phyloP scores from a whole-genome alignment of 257 asterid genomes.

The Voacanga thouarsii region DNA sequence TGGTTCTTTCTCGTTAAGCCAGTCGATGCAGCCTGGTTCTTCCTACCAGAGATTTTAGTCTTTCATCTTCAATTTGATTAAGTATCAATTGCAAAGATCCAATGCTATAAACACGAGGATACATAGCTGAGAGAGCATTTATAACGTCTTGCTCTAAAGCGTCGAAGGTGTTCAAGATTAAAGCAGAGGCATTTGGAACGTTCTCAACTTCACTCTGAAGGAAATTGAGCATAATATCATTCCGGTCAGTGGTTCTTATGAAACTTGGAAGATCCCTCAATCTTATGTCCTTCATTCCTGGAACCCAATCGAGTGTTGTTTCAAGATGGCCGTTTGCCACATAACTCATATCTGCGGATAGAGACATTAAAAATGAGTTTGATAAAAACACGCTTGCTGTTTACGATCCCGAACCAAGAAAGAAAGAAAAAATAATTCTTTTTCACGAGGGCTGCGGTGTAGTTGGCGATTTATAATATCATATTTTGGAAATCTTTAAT shows the following conservation, averaged over 20 bases:
- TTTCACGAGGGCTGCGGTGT: not conserved
- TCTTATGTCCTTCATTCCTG: conserved; percentile 44
- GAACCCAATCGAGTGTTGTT: conserved; percentile 27
- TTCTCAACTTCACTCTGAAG: conserved; percentile 20
- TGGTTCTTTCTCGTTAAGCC: conserved; percentile 39
- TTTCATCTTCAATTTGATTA: conserved; percentile 23
- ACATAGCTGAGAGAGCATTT: conserved; percentile 28
- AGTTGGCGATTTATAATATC: too few species aligned
- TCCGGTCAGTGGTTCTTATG: conserved; percentile 42
- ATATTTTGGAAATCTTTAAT: too few species aligned
- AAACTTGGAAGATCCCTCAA: conserved; percentile 51
- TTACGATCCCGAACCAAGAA: not conserved
- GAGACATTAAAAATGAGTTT: not conserved
- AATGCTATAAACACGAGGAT: conserved; percentile 26
- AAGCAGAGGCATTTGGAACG: conserved; percentile 28
- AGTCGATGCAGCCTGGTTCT: conserved; percentile 29
- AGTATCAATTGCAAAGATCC: conserved; percentile 45
- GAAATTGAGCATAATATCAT: conserved; percentile 44
- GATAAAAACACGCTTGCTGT: too few species aligned
- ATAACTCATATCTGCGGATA: conserved; percentile 33
- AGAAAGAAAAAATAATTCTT: not conserved
- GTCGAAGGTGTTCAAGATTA: conserved; percentile 52
- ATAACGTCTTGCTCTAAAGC: conserved; percentile 37
- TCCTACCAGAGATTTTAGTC: conserved; percentile 44
- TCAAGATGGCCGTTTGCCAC: conserved; percentile 45